phyloP scores from a whole-genome alignment of 352 stramenopile species.

The Pythium scleroteichum region DNA sequence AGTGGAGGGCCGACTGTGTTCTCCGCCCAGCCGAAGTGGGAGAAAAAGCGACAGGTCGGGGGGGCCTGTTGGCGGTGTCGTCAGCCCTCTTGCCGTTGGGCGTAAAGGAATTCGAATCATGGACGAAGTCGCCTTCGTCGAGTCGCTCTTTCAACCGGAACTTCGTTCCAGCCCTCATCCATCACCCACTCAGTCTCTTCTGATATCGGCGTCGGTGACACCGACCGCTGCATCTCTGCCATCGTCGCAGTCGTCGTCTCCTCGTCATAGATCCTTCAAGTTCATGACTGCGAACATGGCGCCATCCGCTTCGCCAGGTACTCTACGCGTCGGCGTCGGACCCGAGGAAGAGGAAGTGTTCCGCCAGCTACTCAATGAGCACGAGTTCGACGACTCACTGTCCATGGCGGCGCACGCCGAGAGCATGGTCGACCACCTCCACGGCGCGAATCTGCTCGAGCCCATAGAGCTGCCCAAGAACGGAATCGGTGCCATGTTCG shows the following conservation, averaged over 20 bases:
- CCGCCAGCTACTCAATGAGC: conserved; percentile 43
- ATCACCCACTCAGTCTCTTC: conserved; percentile 21
- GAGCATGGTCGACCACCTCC: conserved; percentile 17
- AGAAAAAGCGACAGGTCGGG: neutral
- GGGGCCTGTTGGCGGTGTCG: neutral
- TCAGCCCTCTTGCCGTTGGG: neutral
- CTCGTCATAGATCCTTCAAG: conserved; percentile 14
- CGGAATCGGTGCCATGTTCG: neutral
- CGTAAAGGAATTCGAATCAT: conserved; percentile 25
- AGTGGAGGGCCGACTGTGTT: neutral
- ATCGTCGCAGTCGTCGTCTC: conserved; percentile 10
- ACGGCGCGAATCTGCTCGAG: conserved; percentile 13
- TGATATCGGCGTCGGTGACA: conserved; percentile 14
- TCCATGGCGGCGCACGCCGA: conserved; percentile 18
- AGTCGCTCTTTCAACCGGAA: conserved; percentile 60
- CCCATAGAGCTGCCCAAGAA: conserved; percentile 22
- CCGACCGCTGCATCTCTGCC: conserved; percentile 1
- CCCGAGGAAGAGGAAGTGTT: conserved; percentile 51
- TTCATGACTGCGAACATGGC: conserved; percentile 3
- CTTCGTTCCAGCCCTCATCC: conserved; percentile 37
- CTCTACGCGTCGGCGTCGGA: conserved; percentile 19
- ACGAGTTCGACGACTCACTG: conserved; percentile 41
- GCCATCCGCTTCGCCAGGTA: conserved; percentile 5
- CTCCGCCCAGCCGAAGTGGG: neutral
- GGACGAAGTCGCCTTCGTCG: conserved; percentile 70